phyloP scores from a whole-genome alignment of 345 rosid genomes.

The Arabidopsis thaliana region TAIR10.1 NC_003071.7:11581501-11582000 shows the following conservation, averaged over 20 bases:
- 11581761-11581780: slow-evolving; percentile 81
- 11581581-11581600: slow-evolving; percentile 61
- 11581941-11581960: background rate
- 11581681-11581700: slow-evolving; percentile 10
- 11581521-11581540: slow-evolving; percentile 53
- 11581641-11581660: slow-evolving; percentile 82
- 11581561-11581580: background rate
- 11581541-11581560: slow-evolving; percentile 10
- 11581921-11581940: slow-evolving; percentile 6
- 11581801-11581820: slow-evolving; percentile 87
- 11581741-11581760: slow-evolving; percentile 92
- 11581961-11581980: slow-evolving; percentile 6
- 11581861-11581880: slow-evolving; percentile 14
- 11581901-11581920: background rate
- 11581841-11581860: background rate
- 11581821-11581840: slow-evolving; percentile 64
- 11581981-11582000: slow-evolving; percentile 15
- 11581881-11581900: background rate
- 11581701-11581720: slow-evolving; percentile 17
- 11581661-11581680: background rate
- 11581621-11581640: slow-evolving; percentile 91
- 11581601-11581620: slow-evolving; percentile 84
- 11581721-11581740: slow-evolving; percentile 68
- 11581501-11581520: slow-evolving; percentile 88
- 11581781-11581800: slow-evolving; percentile 75